These are phyloP conservation scores for Ascochyta rabiei DNA, from an alignment of 2,329 filamentous ascomycete species.

Conservation along the genomic window DNA sequence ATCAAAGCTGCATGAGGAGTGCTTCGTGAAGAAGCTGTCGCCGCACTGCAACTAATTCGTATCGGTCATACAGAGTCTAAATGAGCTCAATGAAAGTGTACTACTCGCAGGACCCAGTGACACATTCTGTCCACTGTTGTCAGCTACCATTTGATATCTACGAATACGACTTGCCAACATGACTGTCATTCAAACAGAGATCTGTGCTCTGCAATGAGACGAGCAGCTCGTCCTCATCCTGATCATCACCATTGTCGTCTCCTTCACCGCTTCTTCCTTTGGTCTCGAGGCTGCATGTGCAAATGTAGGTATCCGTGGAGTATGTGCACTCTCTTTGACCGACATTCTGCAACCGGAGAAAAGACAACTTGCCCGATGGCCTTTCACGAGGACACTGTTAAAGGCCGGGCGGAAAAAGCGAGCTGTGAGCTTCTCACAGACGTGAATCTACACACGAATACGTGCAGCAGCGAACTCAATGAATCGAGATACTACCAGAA, in stretches of 20 bases:
- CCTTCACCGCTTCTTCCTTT: background rate
- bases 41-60: slow-evolving; percentile 31
- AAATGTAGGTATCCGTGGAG: background rate
- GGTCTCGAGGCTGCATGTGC: background rate
- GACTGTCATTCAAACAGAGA: background rate
- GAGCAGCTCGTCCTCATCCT: background rate
- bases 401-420: too few relatives aligned
- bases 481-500: background rate
- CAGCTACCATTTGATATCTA: background rate
- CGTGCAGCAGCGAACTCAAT: background rate
- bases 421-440: too few relatives aligned
- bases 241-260: background rate
- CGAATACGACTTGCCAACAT: background rate
- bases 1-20: slow-evolving; percentile 34
- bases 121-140: slow-evolving; percentile 25
- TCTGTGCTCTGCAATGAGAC: background rate
- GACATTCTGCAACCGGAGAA: background rate
- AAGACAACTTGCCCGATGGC: background rate
- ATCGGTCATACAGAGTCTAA: slow-evolving; percentile 4
- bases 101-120: slow-evolving; percentile 29
- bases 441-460: background rate
- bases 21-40: slow-evolving; percentile 38
- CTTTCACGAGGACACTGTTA: background rate
- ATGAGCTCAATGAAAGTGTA: background rate
- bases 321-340: background rate